Evolutionary conservation across 768 basidiomycete species (phyloP).

Genomic region (Boletus rubescentipes): DNA sequence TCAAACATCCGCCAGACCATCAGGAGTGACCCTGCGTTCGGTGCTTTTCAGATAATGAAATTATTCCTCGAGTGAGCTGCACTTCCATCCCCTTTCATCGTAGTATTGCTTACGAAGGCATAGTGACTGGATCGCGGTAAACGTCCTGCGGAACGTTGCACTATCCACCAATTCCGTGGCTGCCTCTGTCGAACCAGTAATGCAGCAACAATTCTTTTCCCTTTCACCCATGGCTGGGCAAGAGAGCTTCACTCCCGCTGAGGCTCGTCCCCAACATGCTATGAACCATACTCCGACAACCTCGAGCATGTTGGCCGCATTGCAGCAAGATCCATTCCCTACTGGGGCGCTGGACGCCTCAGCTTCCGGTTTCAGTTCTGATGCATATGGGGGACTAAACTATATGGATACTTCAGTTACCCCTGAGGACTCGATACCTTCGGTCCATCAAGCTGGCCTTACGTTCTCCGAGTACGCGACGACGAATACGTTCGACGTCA

Average conservation of each 20-base stretch:
- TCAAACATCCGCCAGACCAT: slow-evolving; percentile 60
- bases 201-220: slow-evolving; percentile 87
- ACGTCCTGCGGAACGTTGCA: slow-evolving; percentile 83
- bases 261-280: slow-evolving; percentile 57
- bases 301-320: slow-evolving; percentile 86
- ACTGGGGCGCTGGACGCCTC: slow-evolving; percentile 64
- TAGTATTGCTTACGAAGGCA: slow-evolving; percentile 17
- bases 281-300: slow-evolving; percentile 86
- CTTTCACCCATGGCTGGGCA: slow-evolving; percentile 89
- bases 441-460: slow-evolving; percentile 60
- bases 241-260: slow-evolving; percentile 69
- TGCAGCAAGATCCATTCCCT: slow-evolving; percentile 75
- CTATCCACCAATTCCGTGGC: slow-evolving; percentile 90
- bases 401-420: slow-evolving; percentile 73
- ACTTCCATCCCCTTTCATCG: neutral
- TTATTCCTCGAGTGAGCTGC: slow-evolving; percentile 80
- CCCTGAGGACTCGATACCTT: slow-evolving; percentile 62
- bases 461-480: slow-evolving; percentile 71
- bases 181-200: slow-evolving; percentile 87
- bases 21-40: slow-evolving; percentile 88
- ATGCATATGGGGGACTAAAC: slow-evolving; percentile 66
- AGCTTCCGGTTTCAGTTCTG: slow-evolving; percentile 59
- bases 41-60: slow-evolving; percentile 90
- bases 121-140: slow-evolving; percentile 91
- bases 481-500: slow-evolving; percentile 67